Evolutionary conservation across 441 rosid genomes (phyloP), one percentile per base, ranked within the genome.

Genomic region (Arabidopsis hybrid): DNA sequence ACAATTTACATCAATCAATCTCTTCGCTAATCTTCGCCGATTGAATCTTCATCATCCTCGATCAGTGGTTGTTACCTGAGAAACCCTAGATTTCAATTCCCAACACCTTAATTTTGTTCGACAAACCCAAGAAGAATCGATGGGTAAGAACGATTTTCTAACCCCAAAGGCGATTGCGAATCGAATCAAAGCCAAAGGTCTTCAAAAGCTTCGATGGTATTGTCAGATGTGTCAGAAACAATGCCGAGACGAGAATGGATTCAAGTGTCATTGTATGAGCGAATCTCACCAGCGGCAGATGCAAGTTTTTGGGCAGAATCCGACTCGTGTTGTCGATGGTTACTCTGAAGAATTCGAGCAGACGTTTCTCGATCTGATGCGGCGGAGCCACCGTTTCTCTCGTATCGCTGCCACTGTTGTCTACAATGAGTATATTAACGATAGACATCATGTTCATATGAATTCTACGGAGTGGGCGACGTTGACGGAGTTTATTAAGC

Each of bases 201-300:
- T 92, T 8, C 99, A 92, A 74, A 95, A 92, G 85, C 96, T 92
- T 4, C 87, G 99, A 36, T 95, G 99, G 99, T 95, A 95, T 50
- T 95, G 97, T 65, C 98, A 95, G 82, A 95, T 95, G 99, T 91
- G 98, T 75, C 93, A 92, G 83, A 95, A 95, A 71, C 98, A 92
- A 67, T 95, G 99, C 80, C 86, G 97, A 1, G 98, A 92, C 79
- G 99, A 95, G 89, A 95, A 92, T 65, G 97, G 98, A 1, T 95
- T 95, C 90, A 92, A 95, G 77, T 95, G 98, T 79, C 99, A 95
- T 66, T 92, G 99, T 70, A 91, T 95, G 98, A 89, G 93, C 85
- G 99, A 95, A 72, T 82, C 90, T 78, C 98, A 92, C 81, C 99
- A 95, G 75, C 87, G 97, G 0, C 99, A 92, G 87, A 95, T 95